These are phyloP conservation scores for Tuber umbilicatum DNA, from an alignment of 495 filamentous ascomycete genomes.

Conservation along the genomic window DNA sequence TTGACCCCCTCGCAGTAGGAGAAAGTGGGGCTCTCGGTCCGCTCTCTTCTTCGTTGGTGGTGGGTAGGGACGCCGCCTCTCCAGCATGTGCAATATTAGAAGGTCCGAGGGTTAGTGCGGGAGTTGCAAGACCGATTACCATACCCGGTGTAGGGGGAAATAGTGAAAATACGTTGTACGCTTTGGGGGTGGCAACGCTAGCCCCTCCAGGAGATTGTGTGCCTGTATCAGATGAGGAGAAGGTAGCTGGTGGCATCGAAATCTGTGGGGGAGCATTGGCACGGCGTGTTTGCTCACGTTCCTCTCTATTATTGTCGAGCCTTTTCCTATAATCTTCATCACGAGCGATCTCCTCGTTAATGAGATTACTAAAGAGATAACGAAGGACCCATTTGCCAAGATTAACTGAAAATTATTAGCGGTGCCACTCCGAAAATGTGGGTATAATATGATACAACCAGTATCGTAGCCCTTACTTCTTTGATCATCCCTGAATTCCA, in stretches of 20 bases:
- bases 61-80: constrained; percentile 46
- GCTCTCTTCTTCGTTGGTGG: constrained; percentile 26
- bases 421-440: neutral
- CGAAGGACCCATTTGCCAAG: constrained; percentile 94
- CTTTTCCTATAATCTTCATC: constrained; percentile 66
- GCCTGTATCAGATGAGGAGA: constrained; percentile 46
- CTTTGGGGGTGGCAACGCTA: constrained; percentile 54
- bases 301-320: constrained; percentile 57
- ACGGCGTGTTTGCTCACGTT: constrained; percentile 51
- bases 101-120: constrained; percentile 45
- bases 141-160: constrained; percentile 65
- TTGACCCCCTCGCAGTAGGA: constrained; percentile 46
- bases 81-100: constrained; percentile 48
- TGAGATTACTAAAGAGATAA: constrained; percentile 82
- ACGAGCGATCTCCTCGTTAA: constrained; percentile 78
- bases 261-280: constrained; percentile 59
- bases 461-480: constrained; percentile 66
- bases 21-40: constrained; percentile 47
- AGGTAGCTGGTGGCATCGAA: constrained; percentile 57
- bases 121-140: constrained; percentile 72
- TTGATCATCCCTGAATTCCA: constrained; percentile 87
- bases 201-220: constrained; percentile 23
- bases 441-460: too few species aligned
- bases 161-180: constrained; percentile 54
- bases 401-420: constrained; percentile 58